These are phyloP conservation scores for Diplotaxis tenuifolia DNA, from an alignment of 345 rosid species.

Conservation along the genomic window DNA sequence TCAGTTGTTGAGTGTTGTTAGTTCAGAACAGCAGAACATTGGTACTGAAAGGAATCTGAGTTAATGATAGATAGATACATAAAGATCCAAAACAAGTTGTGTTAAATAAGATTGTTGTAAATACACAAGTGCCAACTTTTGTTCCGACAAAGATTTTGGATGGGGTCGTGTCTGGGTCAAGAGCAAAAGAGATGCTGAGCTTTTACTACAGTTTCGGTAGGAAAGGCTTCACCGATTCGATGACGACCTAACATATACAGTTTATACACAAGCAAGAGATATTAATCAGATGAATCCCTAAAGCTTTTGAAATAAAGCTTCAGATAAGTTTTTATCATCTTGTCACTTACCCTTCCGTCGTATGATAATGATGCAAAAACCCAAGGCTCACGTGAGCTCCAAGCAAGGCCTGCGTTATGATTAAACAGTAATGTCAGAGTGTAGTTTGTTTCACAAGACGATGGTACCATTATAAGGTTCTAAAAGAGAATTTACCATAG, in stretches of 20 bases:
- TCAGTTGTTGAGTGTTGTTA: slow-evolving; percentile 6
- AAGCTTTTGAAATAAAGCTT: not conserved
- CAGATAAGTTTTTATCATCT: not conserved
- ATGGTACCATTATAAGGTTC: slow-evolving; percentile 1
- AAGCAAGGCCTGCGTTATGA: slow-evolving; percentile 64
- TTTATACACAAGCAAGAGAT: slow-evolving; percentile 12
- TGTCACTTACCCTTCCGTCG: slow-evolving; percentile 80
- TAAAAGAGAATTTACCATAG: slow-evolving; percentile 50
- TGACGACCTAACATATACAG: slow-evolving; percentile 48
- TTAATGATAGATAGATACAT: slow-evolving; percentile 14
- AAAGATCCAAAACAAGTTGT: not conserved
- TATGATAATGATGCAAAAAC: slow-evolving; percentile 86
- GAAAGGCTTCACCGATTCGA: slow-evolving; percentile 65
- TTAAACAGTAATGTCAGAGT: slow-evolving; percentile 6
- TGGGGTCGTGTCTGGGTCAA: slow-evolving; percentile 2
- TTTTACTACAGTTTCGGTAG: slow-evolving; percentile 41
- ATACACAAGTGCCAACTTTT: slow-evolving; percentile 13
- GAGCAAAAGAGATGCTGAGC: slow-evolving; percentile 12
- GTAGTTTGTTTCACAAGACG: slow-evolving; percentile 5
- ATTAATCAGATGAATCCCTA: slow-evolving; percentile 1
- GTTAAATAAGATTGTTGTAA: slow-evolving; percentile 14
- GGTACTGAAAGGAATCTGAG: slow-evolving; percentile 1
- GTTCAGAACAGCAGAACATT: not conserved
- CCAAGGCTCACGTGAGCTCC: slow-evolving; percentile 92
- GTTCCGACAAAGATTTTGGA: slow-evolving; percentile 1